Conservation (phyloP, 768 basidiomycete genomes). For the Tubosaeta brunneosetosa region DNA sequence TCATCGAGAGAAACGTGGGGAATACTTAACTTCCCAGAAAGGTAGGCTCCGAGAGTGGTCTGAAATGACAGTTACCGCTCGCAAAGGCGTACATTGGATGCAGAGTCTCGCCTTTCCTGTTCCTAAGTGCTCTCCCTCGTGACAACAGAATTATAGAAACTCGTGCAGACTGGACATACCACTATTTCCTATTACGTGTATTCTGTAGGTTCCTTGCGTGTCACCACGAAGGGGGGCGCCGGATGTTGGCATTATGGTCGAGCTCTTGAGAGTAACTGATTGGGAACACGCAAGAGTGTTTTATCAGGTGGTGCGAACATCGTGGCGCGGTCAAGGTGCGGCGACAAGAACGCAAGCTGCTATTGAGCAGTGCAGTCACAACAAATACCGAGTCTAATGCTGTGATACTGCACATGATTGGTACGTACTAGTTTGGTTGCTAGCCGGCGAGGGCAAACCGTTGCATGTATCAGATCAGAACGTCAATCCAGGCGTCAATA, state of each 20-base stretch:
- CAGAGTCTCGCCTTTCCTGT: conserved; percentile 35
- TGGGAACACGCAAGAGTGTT: background rate
- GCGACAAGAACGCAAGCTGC: background rate
- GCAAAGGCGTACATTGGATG: background rate
- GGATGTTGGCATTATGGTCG: conserved; percentile 9
- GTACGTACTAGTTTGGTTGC: too few species aligned
- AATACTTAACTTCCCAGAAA: conserved; percentile 41
- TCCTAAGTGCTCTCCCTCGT: conserved; percentile 20
- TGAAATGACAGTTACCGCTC: conserved; percentile 15
- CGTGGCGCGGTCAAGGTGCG: background rate
- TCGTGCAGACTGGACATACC: conserved; percentile 32
- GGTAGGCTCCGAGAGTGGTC: conserved; percentile 45
- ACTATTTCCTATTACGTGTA: conserved; percentile 50
- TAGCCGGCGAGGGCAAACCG: too few species aligned
- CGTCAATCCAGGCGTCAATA: too few species aligned
- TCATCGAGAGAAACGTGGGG: conserved; percentile 46
- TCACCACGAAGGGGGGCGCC: conserved; percentile 38
- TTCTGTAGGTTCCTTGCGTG: conserved; percentile 40
- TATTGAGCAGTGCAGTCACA: background rate
- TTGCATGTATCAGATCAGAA: too few species aligned
- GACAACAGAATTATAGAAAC: background rate
- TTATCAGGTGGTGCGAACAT: background rate
- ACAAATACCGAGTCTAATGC: background rate
- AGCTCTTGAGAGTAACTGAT: background rate
- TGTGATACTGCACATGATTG: background rate